A percentile compares a stretch with the other conserved stretches of the same genome.
These are phyloP conservation scores for Zygoascus bituminiphila DNA, from an alignment of 805 yeast species.

Conservation along the genomic window DNA sequence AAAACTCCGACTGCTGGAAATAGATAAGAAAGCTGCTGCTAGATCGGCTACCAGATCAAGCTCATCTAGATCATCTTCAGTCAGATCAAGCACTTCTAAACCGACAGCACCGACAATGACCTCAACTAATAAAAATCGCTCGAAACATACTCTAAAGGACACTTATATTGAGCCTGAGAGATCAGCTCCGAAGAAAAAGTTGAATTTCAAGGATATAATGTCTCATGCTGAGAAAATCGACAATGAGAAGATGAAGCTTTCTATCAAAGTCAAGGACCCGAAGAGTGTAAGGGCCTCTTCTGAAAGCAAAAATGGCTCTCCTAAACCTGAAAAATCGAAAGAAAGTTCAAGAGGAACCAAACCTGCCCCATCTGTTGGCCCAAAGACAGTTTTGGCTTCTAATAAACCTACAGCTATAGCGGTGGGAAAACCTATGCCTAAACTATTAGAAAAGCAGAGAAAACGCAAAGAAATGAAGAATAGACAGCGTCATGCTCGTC, in stretches of 20 bases:
- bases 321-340: not conserved
- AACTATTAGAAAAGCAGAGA: constrained; percentile 41
- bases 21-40: constrained; percentile 19
- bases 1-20: constrained; percentile 9
- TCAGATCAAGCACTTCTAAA: too few relatives aligned
- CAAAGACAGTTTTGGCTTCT: not conserved
- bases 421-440: constrained; percentile 25
- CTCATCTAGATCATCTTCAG: constrained; percentile 26
- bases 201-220: constrained; percentile 62
- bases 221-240: constrained; percentile 58
- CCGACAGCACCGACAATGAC: constrained; percentile 1
- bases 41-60: constrained; percentile 26
- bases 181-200: constrained; percentile 26
- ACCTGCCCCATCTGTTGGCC: not conserved
- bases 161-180: not conserved
- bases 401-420: not conserved
- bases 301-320: not conserved
- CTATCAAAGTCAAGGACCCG: constrained; percentile 31
- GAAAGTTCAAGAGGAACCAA: not conserved
- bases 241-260: constrained; percentile 37
- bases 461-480: constrained; percentile 17
- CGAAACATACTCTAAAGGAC: not conserved
- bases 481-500: constrained; percentile 13
- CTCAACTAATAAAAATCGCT: not conserved
- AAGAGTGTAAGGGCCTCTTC: constrained; percentile 28